Evolutionary conservation across 2,329 filamentous ascomycete genomes (phyloP).

Genomic region (Neoscytalidium dimidiatum): DNA sequence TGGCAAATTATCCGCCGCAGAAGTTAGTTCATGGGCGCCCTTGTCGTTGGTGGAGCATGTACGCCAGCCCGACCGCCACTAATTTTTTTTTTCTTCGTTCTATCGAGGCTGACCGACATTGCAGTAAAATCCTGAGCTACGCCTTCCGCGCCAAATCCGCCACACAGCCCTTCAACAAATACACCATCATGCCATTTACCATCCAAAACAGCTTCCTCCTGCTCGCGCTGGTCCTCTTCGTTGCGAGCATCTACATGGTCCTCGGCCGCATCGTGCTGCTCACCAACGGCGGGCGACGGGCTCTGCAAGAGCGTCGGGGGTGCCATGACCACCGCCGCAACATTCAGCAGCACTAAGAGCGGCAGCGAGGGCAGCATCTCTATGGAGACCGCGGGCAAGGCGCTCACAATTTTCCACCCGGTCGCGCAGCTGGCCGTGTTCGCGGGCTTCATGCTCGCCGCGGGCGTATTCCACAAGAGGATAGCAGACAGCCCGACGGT

Average conservation of each 20-base stretch:
- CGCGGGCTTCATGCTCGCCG: constrained; percentile 47
- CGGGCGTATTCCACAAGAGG: constrained; percentile 28
- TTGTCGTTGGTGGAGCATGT: not conserved
- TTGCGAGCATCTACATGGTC: constrained; percentile 49
- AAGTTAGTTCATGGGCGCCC: not conserved
- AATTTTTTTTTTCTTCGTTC: no score
- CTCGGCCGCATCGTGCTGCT: constrained; percentile 42
- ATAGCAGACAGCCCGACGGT: constrained; percentile 26
- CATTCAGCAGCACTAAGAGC: not conserved
- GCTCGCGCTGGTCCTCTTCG: constrained; percentile 48
- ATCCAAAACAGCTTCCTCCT: constrained; percentile 48
- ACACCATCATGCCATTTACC: constrained; percentile 44
- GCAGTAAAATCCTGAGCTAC: constrained; percentile 50
- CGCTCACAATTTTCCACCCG: constrained; percentile 50
- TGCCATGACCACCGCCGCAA: constrained; percentile 23
- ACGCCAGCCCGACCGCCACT: not conserved
- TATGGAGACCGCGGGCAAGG: not conserved
- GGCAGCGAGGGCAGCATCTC: constrained; percentile 18
- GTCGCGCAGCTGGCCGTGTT: constrained; percentile 54
- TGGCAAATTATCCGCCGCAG: not conserved
- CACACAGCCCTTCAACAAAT: constrained; percentile 33
- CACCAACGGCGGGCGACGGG: constrained; percentile 41
- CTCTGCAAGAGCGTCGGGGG: constrained; percentile 36
- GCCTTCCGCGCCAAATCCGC: constrained; percentile 44
- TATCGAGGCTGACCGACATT: not conserved